Evolutionary conservation across 192 early-diverging fungal species (phyloP), one percentile per base, ranked within the genome.

Genomic region (Jimgerdemannia lactiflua): DNA sequence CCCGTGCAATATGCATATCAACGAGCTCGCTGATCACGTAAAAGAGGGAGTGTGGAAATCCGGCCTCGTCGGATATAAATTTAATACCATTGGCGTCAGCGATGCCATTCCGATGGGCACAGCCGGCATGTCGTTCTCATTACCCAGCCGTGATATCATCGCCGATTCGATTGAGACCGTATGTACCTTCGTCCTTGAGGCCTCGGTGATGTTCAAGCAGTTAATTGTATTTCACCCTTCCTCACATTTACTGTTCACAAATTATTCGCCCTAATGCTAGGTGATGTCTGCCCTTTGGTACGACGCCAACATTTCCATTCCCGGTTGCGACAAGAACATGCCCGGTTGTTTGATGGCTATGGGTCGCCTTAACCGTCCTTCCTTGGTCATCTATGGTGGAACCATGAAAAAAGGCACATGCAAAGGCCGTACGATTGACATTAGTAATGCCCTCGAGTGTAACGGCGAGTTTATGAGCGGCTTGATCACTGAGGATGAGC

Each of bases 51-150:
- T 99, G 39, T 79, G 90, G 82, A 85, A 91, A 19, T 93, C 95
- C 4, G 94, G 95, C 7, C 86, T 99, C 39, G 91, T 97, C 40
- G 97, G 97, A 11, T 95, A 92, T 81, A 91, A 95, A 29, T 99
- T 99, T 88, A 99, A 98, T 88, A 98, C 97, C 7, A 93, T 99
- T 68, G 98, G 98, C 69, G 98, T 99, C 65, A 93, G 87, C 78
- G 98, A 99, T 81, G 98, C 93, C 49, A 98, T 99, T 74, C 94
- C 93, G 73, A 99, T 97, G 94, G 98, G 98, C 64, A 98, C 95
- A 18, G 81, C 87, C 63, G 98, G 95, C 17, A 99, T 99, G 98
- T 86, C 88, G 70, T 99, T 90, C 86, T 98, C 97, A 18, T 85
- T 99, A 72, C 96, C 96, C 77, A 95, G 94, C 70, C 89, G 98